A percentile compares a stretch with the other conserved stretches of the same genome.
Evolutionary conservation across 768 basidiomycete species (phyloP).

Genomic region (Xerocomellus chrysenteron): DNA sequence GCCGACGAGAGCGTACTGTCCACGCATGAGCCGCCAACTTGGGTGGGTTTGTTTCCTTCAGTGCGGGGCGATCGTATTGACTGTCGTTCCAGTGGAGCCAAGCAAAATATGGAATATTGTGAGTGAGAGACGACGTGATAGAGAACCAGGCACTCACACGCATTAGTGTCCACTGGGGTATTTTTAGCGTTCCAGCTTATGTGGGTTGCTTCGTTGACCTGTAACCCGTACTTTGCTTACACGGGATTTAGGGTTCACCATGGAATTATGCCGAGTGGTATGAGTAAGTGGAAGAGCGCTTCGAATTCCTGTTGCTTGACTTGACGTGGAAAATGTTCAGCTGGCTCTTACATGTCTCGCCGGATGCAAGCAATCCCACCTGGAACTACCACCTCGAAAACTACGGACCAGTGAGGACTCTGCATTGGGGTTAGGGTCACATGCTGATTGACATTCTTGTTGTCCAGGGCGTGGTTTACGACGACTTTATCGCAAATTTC

Average conservation of each 20-base stretch:
- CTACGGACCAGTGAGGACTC: conserved; percentile 40
- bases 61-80: background rate
- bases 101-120: conserved; percentile 60
- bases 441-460: background rate
- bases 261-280: conserved; percentile 56
- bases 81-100: conserved; percentile 41
- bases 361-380: conserved; percentile 38
- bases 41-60: conserved; percentile 37
- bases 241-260: conserved; percentile 35
- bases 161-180: conserved; percentile 48
- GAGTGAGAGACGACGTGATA: conserved; percentile 15
- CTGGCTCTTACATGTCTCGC: conserved; percentile 39
- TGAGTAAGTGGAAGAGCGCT: conserved; percentile 34
- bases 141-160: background rate
- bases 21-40: conserved; percentile 52
- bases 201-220: conserved; percentile 11
- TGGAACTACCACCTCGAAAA: conserved; percentile 50
- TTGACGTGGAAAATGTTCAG: conserved; percentile 17
- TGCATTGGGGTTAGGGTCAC: background rate
- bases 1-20: conserved; percentile 36
- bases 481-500: conserved; percentile 58
- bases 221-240: background rate
- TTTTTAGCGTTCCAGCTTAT: conserved; percentile 49
- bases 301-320: background rate
- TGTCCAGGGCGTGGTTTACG: conserved; percentile 46